phyloP scores from a whole-genome alignment of 768 basidiomycete genomes.

The Suillus spraguei region DNA sequence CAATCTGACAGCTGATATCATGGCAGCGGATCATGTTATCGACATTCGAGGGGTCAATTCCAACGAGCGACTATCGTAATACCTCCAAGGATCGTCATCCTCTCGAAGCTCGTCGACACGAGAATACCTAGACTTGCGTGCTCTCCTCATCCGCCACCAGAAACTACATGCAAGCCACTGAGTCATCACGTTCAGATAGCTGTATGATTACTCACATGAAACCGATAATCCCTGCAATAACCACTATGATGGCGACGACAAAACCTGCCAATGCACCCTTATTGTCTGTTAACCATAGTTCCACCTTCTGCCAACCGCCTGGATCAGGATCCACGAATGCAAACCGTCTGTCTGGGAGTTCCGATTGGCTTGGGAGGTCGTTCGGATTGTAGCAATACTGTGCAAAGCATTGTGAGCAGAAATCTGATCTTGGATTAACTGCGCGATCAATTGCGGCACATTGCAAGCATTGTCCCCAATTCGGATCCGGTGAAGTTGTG shows the following conservation, averaged over 20 bases:
- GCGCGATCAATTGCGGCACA: slow-evolving; percentile 65
- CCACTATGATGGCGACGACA: slow-evolving; percentile 40
- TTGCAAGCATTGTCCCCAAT: slow-evolving; percentile 59
- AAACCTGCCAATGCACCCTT: slow-evolving; percentile 54
- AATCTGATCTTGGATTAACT: slow-evolving; percentile 39
- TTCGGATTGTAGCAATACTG: slow-evolving; percentile 57
- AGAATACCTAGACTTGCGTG: slow-evolving; percentile 22
- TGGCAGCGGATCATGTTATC: neutral
- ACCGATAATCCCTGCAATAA: slow-evolving; percentile 40
- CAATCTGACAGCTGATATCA: neutral
- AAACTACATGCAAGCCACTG: slow-evolving; percentile 19
- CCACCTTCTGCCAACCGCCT: slow-evolving; percentile 45
- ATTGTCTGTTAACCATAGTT: slow-evolving; percentile 44
- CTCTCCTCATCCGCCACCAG: slow-evolving; percentile 30
- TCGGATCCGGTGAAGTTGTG: slow-evolving; percentile 52
- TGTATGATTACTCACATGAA: slow-evolving; percentile 35
- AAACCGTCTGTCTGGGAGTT: slow-evolving; percentile 41
- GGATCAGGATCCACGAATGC: slow-evolving; percentile 59
- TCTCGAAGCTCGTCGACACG: slow-evolving; percentile 31
- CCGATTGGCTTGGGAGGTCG: slow-evolving; percentile 61
- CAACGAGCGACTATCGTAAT: slow-evolving; percentile 23
- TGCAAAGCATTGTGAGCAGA: slow-evolving; percentile 62
- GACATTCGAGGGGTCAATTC: slow-evolving; percentile 7
- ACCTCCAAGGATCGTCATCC: slow-evolving; percentile 33
- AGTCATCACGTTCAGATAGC: neutral